Base-by-base conservation (phyloP, 805 yeast genomes). In the Teunomyces atbi region DNA sequence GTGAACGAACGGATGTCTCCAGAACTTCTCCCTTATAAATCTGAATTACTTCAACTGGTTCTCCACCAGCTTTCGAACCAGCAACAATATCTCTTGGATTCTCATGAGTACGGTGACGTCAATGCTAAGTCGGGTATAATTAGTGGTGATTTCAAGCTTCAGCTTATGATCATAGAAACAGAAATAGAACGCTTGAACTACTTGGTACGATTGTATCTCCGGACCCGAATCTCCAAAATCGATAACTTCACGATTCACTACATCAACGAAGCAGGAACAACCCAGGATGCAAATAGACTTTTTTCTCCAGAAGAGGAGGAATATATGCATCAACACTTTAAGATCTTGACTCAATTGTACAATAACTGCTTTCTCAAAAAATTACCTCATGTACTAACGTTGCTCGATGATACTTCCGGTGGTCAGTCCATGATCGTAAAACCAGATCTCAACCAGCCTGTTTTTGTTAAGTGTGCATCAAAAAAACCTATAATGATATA, bases 101-200 rank as follows among this genome's bases (percentile, higher is more conserved):
- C 96, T 6, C 83, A 89, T 58, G 91, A 86, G 45, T 69, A 86
- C 32, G 87, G 86, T 44, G 80, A 79, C 42, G 72, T 75, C 36
- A 83, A 82, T 47, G 73, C 54, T 8, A 63, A 59, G 8, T 49
- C 62, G 1, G 69, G 71, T 1, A 53, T 66, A 1, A 55, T 66
- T 2, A 51, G 59, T 8, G 56, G 65, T 13, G 53, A 52, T 41
- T 51, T 50, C 64, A 91, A 91, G 59, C 66, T 92, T 47, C 84
- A 87, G 47, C 71, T 91, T 39, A 80, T 94, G 70, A 79, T 95
- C 19, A 83, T 92, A 55, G 99, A 94, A 60, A 85, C 95, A 11
- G 98, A 94, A 55, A 76, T 94, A 19, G 98, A 94, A 57, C 71
- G 99, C 46, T 79, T 89, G 26, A 89, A 84, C 56, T 94, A 84